These are phyloP conservation scores for Cairneyella variabilis DNA, from an alignment of 495 filamentous ascomycete species.

Conservation along the genomic window DNA sequence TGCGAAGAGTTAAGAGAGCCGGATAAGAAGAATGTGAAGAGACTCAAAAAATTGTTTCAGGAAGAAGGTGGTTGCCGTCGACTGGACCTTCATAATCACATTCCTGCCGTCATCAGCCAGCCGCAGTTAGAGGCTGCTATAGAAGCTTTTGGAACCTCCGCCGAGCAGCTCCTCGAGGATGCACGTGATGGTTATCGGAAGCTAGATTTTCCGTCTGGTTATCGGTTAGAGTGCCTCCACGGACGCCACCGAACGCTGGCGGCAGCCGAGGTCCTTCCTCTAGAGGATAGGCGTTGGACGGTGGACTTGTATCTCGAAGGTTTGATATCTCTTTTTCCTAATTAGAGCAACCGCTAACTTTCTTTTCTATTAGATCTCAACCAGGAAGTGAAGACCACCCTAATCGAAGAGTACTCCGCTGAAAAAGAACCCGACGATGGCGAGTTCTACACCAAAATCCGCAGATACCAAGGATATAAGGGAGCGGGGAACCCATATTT, in stretches of 20 bases:
- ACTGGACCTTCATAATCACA: conserved; percentile 7
- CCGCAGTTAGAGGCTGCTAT: conserved; percentile 8
- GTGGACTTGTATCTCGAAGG: conserved; percentile 37
- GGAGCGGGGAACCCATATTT: conserved; percentile 8
- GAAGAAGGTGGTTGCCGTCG: background rate
- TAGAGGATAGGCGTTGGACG: conserved; percentile 32
- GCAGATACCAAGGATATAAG: conserved; percentile 28
- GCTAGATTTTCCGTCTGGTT: conserved; percentile 14
- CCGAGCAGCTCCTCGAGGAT: conserved; percentile 4
- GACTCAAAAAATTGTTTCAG: conserved; percentile 10
- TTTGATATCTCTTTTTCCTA: conserved; percentile 15
- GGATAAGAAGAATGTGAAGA: conserved; percentile 11
- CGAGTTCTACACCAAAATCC: conserved; percentile 10
- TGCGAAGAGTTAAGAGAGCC: conserved; percentile 1
- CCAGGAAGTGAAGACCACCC: conserved; percentile 16
- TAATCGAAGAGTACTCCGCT: conserved; percentile 9
- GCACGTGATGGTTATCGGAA: conserved; percentile 4
- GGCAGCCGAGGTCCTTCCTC: conserved; percentile 14
- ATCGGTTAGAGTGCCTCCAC: conserved; percentile 29
- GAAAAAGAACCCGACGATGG: conserved; percentile 7
- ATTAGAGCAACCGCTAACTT: conserved; percentile 1
- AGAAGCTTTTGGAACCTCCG: conserved; percentile 2
- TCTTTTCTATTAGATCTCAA: conserved; percentile 22
- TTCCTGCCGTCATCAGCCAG: conserved; percentile 7
- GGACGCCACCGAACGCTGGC: conserved; percentile 31